Evolutionary conservation across 148 eudicot genomes (phyloP).

Genomic region (Fallopia convolvulus): DNA sequence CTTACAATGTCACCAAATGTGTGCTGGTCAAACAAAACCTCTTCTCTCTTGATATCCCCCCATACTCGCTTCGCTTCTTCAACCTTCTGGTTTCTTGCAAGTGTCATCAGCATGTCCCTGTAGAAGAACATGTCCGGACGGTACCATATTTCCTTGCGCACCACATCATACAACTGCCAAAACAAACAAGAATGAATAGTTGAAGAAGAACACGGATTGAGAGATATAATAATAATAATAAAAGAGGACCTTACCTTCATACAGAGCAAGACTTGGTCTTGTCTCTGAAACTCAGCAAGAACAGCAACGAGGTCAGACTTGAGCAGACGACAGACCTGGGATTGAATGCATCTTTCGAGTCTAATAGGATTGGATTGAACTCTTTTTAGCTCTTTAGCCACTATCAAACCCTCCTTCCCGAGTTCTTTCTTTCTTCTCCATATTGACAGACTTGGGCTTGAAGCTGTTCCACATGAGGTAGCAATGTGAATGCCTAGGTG

Average conservation of each 20-base stretch:
- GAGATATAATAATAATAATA: not conserved
- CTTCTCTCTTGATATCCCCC: conserved; percentile 69
- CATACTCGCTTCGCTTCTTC: conserved; percentile 70
- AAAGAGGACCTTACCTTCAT: conserved; percentile 64
- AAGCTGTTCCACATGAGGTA: conserved; percentile 20
- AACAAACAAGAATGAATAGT: not conserved
- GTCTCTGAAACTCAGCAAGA: conserved; percentile 85
- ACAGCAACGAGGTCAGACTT: conserved; percentile 89
- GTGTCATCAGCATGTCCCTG: conserved; percentile 94
- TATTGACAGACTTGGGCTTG: conserved; percentile 71
- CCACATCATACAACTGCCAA: conserved; percentile 70
- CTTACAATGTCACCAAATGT: conserved; percentile 89
- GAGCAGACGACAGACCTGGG: conserved; percentile 65
- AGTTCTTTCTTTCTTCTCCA: conserved; percentile 96
- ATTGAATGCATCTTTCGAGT: conserved; percentile 54
- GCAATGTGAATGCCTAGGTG: conserved; percentile 2
- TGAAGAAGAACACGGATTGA: not conserved
- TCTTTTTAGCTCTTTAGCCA: conserved; percentile 85
- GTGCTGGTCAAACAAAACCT: conserved; percentile 81
- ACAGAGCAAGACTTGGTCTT: conserved; percentile 69
- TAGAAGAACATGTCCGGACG: conserved; percentile 98
- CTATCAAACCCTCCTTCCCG: conserved; percentile 81
- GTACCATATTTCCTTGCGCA: conserved; percentile 95
- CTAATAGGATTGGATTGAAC: conserved; percentile 48
- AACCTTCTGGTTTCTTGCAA: conserved; percentile 74